A percentile compares a stretch with the other conserved stretches of the same genome.
phyloP scores from a whole-genome alignment of 805 yeast species.

The Lachancea dasiensis region DNA sequence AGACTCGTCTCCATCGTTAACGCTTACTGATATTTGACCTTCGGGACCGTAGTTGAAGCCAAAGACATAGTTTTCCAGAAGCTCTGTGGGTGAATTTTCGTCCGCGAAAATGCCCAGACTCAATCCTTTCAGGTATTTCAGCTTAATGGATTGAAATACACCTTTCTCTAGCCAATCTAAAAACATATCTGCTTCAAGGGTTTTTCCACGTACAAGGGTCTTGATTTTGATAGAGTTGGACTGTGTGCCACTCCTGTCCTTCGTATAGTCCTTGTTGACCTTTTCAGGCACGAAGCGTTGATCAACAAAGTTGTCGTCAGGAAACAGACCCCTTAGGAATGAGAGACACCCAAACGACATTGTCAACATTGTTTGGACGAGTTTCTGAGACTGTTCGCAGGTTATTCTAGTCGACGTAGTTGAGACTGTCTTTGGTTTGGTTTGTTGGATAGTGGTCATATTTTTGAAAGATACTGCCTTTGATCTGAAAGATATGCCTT shows the following conservation, averaged over 20 bases:
- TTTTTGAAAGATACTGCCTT: neutral
- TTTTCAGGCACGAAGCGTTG: constrained; percentile 39
- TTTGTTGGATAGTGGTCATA: constrained; percentile 23
- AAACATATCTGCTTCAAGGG: constrained; percentile 42
- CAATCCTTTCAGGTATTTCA: constrained; percentile 39
- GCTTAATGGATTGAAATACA: constrained; percentile 39
- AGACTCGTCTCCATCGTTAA: constrained; percentile 16
- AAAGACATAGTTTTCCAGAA: constrained; percentile 49
- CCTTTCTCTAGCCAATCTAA: constrained; percentile 52
- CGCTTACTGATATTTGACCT: constrained; percentile 25
- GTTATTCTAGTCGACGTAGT: constrained; percentile 25
- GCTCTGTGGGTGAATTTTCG: constrained; percentile 36
- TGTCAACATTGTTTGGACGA: constrained; percentile 43
- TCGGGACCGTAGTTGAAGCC: constrained; percentile 38
- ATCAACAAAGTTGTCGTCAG: constrained; percentile 48
- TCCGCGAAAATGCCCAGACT: constrained; percentile 43
- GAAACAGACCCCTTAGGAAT: constrained; percentile 51
- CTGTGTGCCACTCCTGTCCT: constrained; percentile 14
- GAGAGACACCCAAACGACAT: constrained; percentile 55
- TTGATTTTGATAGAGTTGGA: constrained; percentile 41
- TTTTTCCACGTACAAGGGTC: constrained; percentile 41
- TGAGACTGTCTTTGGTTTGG: constrained; percentile 13
- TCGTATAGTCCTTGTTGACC: constrained; percentile 27
- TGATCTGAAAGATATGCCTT: neutral
- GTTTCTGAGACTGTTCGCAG: constrained; percentile 39